Base-by-base conservation (phyloP, 1,284 basidiomycete genomes). In the Abortiporus biennis region DNA sequence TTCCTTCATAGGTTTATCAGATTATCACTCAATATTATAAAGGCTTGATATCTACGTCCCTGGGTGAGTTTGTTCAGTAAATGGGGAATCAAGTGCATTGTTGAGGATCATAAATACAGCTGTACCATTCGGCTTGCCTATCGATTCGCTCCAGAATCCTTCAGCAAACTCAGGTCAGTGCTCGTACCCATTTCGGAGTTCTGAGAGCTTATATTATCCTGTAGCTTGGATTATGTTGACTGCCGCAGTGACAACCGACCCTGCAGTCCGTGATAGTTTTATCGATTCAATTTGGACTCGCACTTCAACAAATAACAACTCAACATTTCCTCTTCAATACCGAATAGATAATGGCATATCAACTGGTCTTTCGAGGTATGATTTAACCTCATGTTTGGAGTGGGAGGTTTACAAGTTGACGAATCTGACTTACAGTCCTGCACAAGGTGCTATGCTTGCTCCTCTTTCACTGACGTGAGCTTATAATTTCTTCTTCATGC, bases 141-240 rank as follows among this genome's bases (percentile, higher is more conserved):
- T n/a, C n/a, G n/a, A n/a, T n/a, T n/a, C n/a, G n/a, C n/a, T n/a
- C n/a, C n/a, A n/a, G n/a, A n/a, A n/a, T n/a, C n/a, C n/a, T n/a
- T n/a, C n/a, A n/a, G n/a, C n/a, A n/a, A n/a, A n/a, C n/a, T n/a
- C n/a, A n/a, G n/a, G n/a, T n/a, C n/a, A n/a, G n/a, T n/a, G n/a
- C n/a, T n/a, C n/a, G n/a, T n/a, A n/a, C n/a, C n/a, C n/a, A n/a
- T n/a, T n/a, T n/a, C n/a, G n/a, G n/a, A n/a, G n/a, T n/a, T n/a
- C n/a, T n/a, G n/a, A n/a, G n/a, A n/a, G n/a, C n/a, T n/a, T n/a
- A n/a, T n/a, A n/a, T n/a, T n/a, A n/a, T n/a, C n/a, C 9, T 29
- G 9, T 22, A 37, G 37, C 22, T 19, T 39, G 37, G 37, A 39
- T 25, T 8, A 12, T 39, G 13, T 39, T 39, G 13, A 39, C 37